Base-by-base conservation (phyloP, 1,284 basidiomycete species). In the Tremellales sp. region DNA sequence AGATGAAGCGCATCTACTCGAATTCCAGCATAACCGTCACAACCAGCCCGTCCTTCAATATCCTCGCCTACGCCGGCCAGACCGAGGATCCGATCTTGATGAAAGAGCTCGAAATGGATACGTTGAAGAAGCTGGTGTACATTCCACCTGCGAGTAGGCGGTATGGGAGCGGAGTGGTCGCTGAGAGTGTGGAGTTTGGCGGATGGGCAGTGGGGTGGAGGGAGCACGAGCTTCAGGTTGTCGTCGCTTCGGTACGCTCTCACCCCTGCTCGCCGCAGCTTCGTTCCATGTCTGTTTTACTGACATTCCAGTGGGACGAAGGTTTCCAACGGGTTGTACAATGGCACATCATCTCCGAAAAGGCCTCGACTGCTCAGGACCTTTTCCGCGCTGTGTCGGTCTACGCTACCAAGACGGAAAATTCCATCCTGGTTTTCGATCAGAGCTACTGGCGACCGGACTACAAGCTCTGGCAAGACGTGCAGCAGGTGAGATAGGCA, bases 351-450 rank as follows among this genome's bases (percentile, higher is more conserved):
- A 45, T 67, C 29, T 41, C 52, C 52, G 77, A 84, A 24, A 82
- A 84, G 0, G 78, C 84, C 46, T 77, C 78, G 11, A 75, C 75
- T 1, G 72, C 78, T 3, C 77, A 82, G n/a, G 63, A 78, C 2
- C 73, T 87, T 8, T 67, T 89, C 4, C 63, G 82, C 19, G 75
- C 78, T 2, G 76, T 77, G 4, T 81, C 82, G 0, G 63, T 78
- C 11, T 84, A 77, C 73, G 57, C 72, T 3, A 69, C 82, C 31
- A 75, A 78, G 17, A 68, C 82, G 13, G 80, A 84, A 40, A 73
- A 86, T 11, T 85, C 87, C 57, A 81, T 89, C 48, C 84, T 84
- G 78, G 84, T 89, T 4, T 89, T 81, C 68, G 81, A 88, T 52
- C 77, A 81, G 51, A 81, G 82, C 0, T 79, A 62, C 35, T 89